These are phyloP conservation scores for Penicillium paradoxum DNA, from an alignment of 495 filamentous ascomycete genomes.

Conservation along the genomic window DNA sequence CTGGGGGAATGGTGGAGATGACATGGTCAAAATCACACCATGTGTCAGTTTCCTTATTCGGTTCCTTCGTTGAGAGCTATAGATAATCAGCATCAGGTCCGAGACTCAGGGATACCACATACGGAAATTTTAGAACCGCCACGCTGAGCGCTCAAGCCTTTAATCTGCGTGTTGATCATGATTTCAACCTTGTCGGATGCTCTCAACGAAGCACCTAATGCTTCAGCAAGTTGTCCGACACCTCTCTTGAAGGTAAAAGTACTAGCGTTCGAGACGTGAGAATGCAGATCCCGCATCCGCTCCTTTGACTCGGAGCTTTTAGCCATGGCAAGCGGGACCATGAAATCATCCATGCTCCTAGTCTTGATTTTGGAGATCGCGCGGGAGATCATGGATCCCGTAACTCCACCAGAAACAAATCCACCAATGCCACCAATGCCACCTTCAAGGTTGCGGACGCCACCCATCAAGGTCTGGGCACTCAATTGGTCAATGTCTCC, in stretches of 20 bases:
- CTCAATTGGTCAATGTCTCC: conserved; percentile 83
- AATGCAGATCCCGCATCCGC: conserved; percentile 1
- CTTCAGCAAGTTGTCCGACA: conserved; percentile 31
- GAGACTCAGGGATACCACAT: background rate
- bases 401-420: conserved; percentile 18
- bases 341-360: conserved; percentile 24
- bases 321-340: conserved; percentile 18
- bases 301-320: conserved; percentile 8
- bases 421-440: conserved; percentile 4
- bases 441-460: conserved; percentile 48
- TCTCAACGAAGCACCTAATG: conserved; percentile 20
- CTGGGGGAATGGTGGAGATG: conserved; percentile 64
- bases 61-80: background rate
- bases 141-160: background rate
- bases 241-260: conserved; percentile 48
- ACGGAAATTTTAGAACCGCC: background rate
- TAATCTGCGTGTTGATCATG: conserved; percentile 18
- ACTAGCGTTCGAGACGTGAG: conserved; percentile 31
- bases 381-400: conserved; percentile 12
- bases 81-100: background rate
- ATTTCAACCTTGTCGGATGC: conserved; percentile 31
- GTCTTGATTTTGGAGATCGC: conserved; percentile 3
- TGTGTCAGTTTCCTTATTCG: background rate
- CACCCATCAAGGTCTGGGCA: conserved; percentile 55
- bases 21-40: conserved; percentile 50